These are phyloP conservation scores for Trichoderma sp. DNA, from an alignment of 2,329 filamentous ascomycete species.

Conservation along the genomic window DNA sequence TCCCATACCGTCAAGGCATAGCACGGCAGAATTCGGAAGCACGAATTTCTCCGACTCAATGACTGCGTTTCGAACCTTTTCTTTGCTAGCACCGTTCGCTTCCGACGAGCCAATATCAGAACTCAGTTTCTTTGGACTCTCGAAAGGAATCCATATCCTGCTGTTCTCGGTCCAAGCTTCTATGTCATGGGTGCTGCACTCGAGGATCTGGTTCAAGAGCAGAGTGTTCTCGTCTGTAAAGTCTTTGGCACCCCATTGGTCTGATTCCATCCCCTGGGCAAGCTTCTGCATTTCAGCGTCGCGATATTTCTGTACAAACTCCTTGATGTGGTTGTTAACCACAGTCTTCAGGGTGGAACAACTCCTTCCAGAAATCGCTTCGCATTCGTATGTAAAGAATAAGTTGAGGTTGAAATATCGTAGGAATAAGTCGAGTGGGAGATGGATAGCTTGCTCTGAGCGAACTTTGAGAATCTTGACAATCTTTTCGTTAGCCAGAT, in stretches of 20 bases:
- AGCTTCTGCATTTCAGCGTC: slow-evolving; percentile 73
- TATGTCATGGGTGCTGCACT: slow-evolving; percentile 70
- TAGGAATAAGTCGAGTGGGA: slow-evolving; percentile 70
- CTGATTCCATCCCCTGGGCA: slow-evolving; percentile 74
- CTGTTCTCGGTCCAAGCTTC: slow-evolving; percentile 64
- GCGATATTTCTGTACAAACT: slow-evolving; percentile 72
- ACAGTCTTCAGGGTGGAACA: slow-evolving; percentile 75
- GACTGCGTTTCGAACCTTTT: slow-evolving; percentile 69
- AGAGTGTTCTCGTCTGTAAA: slow-evolving; percentile 64
- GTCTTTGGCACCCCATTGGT: slow-evolving; percentile 78
- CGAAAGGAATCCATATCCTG: slow-evolving; percentile 58
- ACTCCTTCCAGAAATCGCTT: slow-evolving; percentile 78
- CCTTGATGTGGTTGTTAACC: slow-evolving; percentile 79
- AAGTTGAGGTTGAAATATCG: slow-evolving; percentile 82
- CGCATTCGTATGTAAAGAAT: slow-evolving; percentile 83
- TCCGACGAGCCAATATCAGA: slow-evolving; percentile 40
- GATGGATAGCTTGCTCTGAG: slow-evolving; percentile 68
- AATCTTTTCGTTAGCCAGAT: slow-evolving; percentile 76
- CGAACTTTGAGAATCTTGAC: slow-evolving; percentile 76
- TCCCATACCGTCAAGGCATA: slow-evolving; percentile 79
- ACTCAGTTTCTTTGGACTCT: slow-evolving; percentile 40
- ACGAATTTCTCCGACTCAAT: slow-evolving; percentile 86
- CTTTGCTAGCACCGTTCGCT: slow-evolving; percentile 55
- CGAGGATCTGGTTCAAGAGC: slow-evolving; percentile 65
- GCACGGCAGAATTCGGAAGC: slow-evolving; percentile 78